Percentiles rank a stretch among this genome's conserved stretches.
phyloP scores from a whole-genome alignment of 495 filamentous ascomycete species.

The Penicillium samsonianum region DNA sequence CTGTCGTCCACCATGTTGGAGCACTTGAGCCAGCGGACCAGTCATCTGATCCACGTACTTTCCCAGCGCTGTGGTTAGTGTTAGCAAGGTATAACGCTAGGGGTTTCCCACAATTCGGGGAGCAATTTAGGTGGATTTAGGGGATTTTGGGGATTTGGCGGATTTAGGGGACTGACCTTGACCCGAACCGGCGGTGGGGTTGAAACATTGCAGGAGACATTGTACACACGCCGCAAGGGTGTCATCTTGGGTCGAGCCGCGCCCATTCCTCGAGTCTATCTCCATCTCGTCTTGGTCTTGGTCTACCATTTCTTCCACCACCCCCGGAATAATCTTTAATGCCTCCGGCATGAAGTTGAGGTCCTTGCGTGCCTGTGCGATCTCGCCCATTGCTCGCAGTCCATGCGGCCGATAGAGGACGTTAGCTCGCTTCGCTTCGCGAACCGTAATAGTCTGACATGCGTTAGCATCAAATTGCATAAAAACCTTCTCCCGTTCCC shows the following conservation, averaged over 20 bases:
- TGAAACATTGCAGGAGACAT: conserved; percentile 50
- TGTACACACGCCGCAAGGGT: conserved; percentile 50
- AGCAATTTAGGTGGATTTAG: not conserved
- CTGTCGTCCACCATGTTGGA: conserved; percentile 40
- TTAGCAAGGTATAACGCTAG: conserved; percentile 35
- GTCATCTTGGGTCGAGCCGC: conserved; percentile 36
- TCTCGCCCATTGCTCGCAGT: conserved; percentile 68
- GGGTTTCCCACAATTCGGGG: conserved; percentile 21
- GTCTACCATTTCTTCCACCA: conserved; percentile 56
- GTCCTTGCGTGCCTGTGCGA: conserved; percentile 62
- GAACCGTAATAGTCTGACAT: conserved; percentile 60
- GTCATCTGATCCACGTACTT: conserved; percentile 35
- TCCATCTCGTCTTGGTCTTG: conserved; percentile 70
- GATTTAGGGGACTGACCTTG: conserved; percentile 35
- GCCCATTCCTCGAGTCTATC: conserved; percentile 51
- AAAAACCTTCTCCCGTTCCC: not conserved
- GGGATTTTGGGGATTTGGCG: conserved; percentile 11
- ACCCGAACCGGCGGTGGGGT: conserved; percentile 31
- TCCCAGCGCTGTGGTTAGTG: conserved; percentile 34
- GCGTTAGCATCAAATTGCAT: conserved; percentile 29
- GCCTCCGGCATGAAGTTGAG: conserved; percentile 69
- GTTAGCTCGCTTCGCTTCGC: conserved; percentile 92
- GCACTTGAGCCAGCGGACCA: conserved; percentile 33
- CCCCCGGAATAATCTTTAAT: conserved; percentile 58
- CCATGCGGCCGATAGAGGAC: conserved; percentile 74